These are phyloP conservation scores for Dryadomyces sulphureus DNA, from an alignment of 2,329 filamentous ascomycete genomes.

Conservation along the genomic window DNA sequence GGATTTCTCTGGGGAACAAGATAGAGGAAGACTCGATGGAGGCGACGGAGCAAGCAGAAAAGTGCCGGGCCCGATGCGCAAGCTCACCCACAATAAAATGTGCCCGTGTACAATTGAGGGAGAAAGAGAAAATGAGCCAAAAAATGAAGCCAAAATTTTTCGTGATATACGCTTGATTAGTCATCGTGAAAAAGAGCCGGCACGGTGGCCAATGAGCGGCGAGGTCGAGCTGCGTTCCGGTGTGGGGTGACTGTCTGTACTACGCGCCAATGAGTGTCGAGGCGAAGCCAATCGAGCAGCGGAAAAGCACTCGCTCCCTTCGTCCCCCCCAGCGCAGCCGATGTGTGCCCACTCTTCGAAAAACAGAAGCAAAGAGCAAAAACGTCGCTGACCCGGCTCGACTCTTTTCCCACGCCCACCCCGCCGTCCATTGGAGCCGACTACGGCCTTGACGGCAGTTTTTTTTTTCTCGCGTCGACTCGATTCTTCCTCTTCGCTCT, in stretches of 20 bases:
- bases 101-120: conserved; percentile 47
- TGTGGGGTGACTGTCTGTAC: conserved; percentile 1
- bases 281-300: conserved; percentile 12
- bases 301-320: conserved; percentile 12
- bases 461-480: conserved; percentile 1
- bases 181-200: background rate
- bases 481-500: conserved; percentile 4
- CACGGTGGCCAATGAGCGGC: conserved; percentile 8
- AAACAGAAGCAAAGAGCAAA: conserved; percentile 7
- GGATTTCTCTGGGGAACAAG: conserved; percentile 48
- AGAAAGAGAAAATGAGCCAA: conserved; percentile 24
- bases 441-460: conserved; percentile 3
- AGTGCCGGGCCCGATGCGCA: conserved; percentile 27
- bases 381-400: background rate
- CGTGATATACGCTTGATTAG: background rate
- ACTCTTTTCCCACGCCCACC: too few species aligned
- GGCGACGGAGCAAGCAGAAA: conserved; percentile 20
- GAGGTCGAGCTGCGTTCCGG: conserved; percentile 7
- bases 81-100: conserved; percentile 61
- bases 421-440: conserved; percentile 2
- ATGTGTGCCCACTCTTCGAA: conserved; percentile 9
- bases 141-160: conserved; percentile 12
- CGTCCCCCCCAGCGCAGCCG: conserved; percentile 5
- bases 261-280: conserved; percentile 8
- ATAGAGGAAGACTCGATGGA: conserved; percentile 57